Evolutionary conservation across 768 basidiomycete species (phyloP).

Genomic region (Tylopilus intermedius): DNA sequence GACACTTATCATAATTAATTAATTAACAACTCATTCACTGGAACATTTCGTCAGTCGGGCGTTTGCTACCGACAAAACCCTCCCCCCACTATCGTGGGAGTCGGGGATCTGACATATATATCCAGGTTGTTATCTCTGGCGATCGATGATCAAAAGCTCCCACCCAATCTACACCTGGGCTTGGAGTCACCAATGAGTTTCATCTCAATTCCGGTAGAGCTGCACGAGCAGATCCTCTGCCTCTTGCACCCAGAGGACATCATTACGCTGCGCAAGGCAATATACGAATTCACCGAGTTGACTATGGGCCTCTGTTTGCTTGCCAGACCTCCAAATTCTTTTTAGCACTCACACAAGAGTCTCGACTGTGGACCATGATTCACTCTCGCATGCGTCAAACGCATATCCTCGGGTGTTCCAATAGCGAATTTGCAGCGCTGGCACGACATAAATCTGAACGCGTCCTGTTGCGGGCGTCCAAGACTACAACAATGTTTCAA

Average conservation of each 20-base stretch:
- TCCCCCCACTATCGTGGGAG: too few species aligned
- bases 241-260: conserved; percentile 3
- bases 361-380: conserved; percentile 2
- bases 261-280: conserved; percentile 11
- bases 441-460: neutral
- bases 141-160: too few species aligned
- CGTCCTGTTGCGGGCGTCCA: conserved; percentile 8
- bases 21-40: too few species aligned
- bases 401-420: conserved; percentile 1
- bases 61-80: too few species aligned
- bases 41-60: too few species aligned
- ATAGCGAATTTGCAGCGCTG: conserved; percentile 5
- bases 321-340: conserved; percentile 11
- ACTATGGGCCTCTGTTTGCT: neutral
- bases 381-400: conserved; percentile 2
- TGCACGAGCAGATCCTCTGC: conserved; percentile 5
- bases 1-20: too few species aligned
- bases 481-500: conserved; percentile 1
- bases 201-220: too few species aligned
- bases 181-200: too few species aligned
- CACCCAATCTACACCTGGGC: too few species aligned
- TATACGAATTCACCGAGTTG: neutral
- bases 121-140: too few species aligned
- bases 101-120: too few species aligned
- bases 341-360: neutral